Conservation (phyloP, 2,329 filamentous ascomycete genomes). For the Scleromitrula shiraiana region DNA sequence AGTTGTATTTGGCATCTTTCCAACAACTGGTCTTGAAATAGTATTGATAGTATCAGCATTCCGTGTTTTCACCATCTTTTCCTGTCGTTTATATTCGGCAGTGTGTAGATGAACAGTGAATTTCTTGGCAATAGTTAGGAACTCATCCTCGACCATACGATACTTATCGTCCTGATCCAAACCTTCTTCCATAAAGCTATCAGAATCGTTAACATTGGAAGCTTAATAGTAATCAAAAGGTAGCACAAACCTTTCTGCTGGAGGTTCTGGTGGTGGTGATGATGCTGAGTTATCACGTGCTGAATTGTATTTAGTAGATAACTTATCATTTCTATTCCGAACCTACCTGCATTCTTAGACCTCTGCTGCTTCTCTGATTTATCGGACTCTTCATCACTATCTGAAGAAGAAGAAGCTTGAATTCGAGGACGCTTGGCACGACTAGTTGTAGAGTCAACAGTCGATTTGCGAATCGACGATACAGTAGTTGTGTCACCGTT, state of each 20-base stretch:
- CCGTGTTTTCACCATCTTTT: slow-evolving; percentile 44
- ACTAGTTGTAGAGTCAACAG: background rate
- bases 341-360: background rate
- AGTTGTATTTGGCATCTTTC: slow-evolving; percentile 25
- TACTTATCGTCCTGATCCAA: slow-evolving; percentile 62
- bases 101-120: slow-evolving; percentile 71
- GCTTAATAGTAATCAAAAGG: no score
- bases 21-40: slow-evolving; percentile 33
- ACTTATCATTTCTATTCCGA: no score
- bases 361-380: background rate
- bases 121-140: slow-evolving; percentile 55
- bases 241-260: slow-evolving; percentile 36
- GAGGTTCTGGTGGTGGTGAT: slow-evolving; percentile 44
- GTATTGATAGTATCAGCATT: slow-evolving; percentile 40
- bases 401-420: background rate
- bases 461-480: slow-evolving; percentile 4
- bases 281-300: slow-evolving; percentile 39
- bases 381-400: background rate
- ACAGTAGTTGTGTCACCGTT: slow-evolving; percentile 5
- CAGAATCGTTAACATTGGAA: slow-evolving; percentile 10
- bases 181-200: slow-evolving; percentile 52
- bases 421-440: slow-evolving; percentile 14
- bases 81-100: slow-evolving; percentile 67
- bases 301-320: background rate
- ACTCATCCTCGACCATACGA: slow-evolving; percentile 80